These are phyloP conservation scores for Kwoniella sp. DNA, from an alignment of 768 basidiomycete species.

Conservation along the genomic window DNA sequence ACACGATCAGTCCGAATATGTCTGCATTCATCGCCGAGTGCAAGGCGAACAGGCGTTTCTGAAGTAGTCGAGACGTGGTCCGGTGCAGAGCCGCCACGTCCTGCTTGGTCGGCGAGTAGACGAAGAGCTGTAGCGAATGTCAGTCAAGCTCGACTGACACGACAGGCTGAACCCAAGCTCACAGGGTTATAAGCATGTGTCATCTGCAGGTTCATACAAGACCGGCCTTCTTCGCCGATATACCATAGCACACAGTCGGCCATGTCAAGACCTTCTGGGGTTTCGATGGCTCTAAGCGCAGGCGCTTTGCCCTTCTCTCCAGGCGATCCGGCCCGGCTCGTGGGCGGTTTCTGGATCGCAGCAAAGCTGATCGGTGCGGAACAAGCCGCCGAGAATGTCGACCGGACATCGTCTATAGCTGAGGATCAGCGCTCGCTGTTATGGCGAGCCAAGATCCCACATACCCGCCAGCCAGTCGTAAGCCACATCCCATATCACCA, in stretches of 20 bases:
- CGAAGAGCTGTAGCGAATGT: slow-evolving; percentile 60
- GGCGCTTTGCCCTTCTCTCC: slow-evolving; percentile 23
- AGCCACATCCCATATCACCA: slow-evolving; percentile 71
- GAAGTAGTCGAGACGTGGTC: slow-evolving; percentile 73
- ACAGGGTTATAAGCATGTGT: slow-evolving; percentile 68
- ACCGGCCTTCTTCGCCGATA: slow-evolving; percentile 74
- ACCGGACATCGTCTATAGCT: slow-evolving; percentile 27
- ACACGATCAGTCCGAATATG: slow-evolving; percentile 90
- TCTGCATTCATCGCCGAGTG: slow-evolving; percentile 88
- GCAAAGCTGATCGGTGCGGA: slow-evolving; percentile 33
- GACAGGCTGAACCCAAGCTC: too few relatives aligned
- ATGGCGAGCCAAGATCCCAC: background rate
- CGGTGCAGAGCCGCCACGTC: slow-evolving; percentile 59
- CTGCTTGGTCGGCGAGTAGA: slow-evolving; percentile 63
- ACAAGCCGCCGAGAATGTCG: slow-evolving; percentile 14
- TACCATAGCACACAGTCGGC: slow-evolving; percentile 56
- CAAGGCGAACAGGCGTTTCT: slow-evolving; percentile 80
- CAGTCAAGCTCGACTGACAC: too few relatives aligned
- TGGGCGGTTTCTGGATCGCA: slow-evolving; percentile 31
- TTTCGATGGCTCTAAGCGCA: slow-evolving; percentile 39
- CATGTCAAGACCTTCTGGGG: slow-evolving; percentile 38
- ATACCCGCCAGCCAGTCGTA: slow-evolving; percentile 67
- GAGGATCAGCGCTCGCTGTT: background rate
- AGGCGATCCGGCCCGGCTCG: background rate
- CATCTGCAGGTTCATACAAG: slow-evolving; percentile 78